phyloP scores from a whole-genome alignment of 2,329 filamentous ascomycete species.

The Diaporthe sp. region DNA sequence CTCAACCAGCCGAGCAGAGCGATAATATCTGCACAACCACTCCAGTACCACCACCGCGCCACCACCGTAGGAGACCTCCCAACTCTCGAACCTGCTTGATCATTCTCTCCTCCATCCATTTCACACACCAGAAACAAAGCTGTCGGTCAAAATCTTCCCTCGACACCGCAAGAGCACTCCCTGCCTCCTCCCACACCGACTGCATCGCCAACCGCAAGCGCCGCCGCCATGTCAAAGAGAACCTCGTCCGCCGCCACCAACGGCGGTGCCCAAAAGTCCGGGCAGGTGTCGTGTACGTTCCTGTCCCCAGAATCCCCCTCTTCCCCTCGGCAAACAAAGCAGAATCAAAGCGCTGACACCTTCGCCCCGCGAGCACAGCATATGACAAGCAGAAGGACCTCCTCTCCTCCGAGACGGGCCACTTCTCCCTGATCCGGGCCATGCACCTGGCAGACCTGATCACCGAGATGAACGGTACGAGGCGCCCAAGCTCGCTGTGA shows the following conservation, averaged over 20 bases:
- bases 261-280: slow-evolving; percentile 38
- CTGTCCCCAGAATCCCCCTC: slow-evolving; percentile 32
- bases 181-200: not conserved
- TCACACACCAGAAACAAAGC: not conserved
- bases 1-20: not conserved
- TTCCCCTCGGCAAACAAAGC: not conserved
- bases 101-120: not conserved
- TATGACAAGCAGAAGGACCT: slow-evolving; percentile 83
- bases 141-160: not conserved
- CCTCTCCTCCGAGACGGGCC: slow-evolving; percentile 76
- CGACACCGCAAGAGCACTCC: not conserved
- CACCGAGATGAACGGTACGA: slow-evolving; percentile 81
- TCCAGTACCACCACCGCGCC: not conserved
- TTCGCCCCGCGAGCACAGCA: slow-evolving; percentile 55
- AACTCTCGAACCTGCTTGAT: not conserved
- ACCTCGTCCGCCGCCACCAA: slow-evolving; percentile 36
- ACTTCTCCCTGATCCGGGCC: slow-evolving; percentile 78
- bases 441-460: slow-evolving; percentile 88
- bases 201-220: not conserved
- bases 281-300: slow-evolving; percentile 32
- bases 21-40: slow-evolving; percentile 4
- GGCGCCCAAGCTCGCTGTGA: not conserved
- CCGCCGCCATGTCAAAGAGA: slow-evolving; percentile 38
- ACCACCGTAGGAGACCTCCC: not conserved
- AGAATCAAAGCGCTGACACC: slow-evolving; percentile 8